A percentile compares a stretch with the other conserved stretches of the same genome.
Evolutionary conservation across 2,329 filamentous ascomycete genomes (phyloP).

Genomic region (Cercospora sesami): DNA sequence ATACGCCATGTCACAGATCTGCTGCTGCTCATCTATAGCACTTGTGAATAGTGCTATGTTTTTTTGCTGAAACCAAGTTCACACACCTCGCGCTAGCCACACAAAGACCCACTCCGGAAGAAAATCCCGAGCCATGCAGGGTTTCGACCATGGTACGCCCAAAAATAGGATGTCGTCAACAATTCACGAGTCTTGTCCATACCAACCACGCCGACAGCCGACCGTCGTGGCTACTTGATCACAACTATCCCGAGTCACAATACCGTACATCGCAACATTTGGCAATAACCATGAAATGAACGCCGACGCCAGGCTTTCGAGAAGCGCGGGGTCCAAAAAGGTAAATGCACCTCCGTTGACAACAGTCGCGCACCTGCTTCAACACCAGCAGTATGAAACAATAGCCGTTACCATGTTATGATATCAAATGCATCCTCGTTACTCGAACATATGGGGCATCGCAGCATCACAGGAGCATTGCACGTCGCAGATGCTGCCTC

Average conservation of each 20-base stretch:
- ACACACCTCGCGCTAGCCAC: not conserved
- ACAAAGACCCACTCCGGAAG: not conserved
- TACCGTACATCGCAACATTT: not conserved
- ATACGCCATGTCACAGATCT: not conserved
- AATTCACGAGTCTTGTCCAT: constrained; percentile 1
- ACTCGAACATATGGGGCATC: not conserved
- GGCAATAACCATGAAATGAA: not conserved
- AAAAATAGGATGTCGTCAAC: not conserved
- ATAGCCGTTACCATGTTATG: not conserved
- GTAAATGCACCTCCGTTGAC: not conserved
- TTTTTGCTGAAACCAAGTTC: not conserved
- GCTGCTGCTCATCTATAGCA: not conserved
- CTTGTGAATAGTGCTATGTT: not conserved
- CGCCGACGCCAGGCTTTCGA: not conserved
- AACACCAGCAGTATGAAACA: not conserved
- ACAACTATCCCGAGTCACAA: constrained; percentile 2
- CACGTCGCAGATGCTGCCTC: not conserved
- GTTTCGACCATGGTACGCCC: not conserved
- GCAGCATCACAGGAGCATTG: not conserved
- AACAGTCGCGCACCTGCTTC: not conserved
- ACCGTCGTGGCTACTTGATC: not conserved
- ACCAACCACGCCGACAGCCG: not conserved
- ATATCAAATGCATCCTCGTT: not conserved
- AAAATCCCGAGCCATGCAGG: not conserved
- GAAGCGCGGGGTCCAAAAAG: not conserved